Evolutionary conservation across 1,284 basidiomycete genomes (phyloP), one percentile per base, ranked within the genome.

Genomic region (Phellopilus nigrolimitatus): DNA sequence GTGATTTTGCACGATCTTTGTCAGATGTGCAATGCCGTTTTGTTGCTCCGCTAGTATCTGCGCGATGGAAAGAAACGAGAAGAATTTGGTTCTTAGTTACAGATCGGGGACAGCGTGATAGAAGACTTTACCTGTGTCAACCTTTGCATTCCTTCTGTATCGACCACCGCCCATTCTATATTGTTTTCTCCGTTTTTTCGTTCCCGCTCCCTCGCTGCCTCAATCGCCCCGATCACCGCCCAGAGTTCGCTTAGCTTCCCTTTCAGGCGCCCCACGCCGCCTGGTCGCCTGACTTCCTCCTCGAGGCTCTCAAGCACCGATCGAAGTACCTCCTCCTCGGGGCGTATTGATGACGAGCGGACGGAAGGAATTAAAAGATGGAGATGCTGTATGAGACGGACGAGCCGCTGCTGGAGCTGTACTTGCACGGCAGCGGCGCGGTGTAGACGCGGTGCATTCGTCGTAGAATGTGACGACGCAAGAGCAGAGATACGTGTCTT

Each of bases 181-280:
- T 60, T 66, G 66, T 24, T 62, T 63, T 67, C 68, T 53, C 63
- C 57, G 55, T 60, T 64, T 59, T 63, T 73, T 57, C 72, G 66
- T 51, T 73, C 78, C 49, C 75, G 66, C 59, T 86, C 82, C 56
- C 73, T 65, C 47, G 76, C 73, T 1, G 85, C 85, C 54, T 77
- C 76, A 13, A 92, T 73, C 49, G 88, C 84, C n/a, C 89, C 89
- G 9, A 93, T 75, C 34, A 87, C 69, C 10, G 88, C 91, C 91
- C 91, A 93, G 22, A 95, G 71, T 65, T 93, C 91, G 58, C 86
- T 88, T 59, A 91, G 62, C 62, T 85, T 86, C 37, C 80, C 82
- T 45, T 82, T 81, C 64, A 92, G 72, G 63, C 85, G 68, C 45
- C 88, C 78, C 66, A 68, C 78, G 55, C 70, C 74, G 43, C 77